Base-by-base conservation (phyloP, 768 basidiomycete species). In the Mycena vulgaris region DNA sequence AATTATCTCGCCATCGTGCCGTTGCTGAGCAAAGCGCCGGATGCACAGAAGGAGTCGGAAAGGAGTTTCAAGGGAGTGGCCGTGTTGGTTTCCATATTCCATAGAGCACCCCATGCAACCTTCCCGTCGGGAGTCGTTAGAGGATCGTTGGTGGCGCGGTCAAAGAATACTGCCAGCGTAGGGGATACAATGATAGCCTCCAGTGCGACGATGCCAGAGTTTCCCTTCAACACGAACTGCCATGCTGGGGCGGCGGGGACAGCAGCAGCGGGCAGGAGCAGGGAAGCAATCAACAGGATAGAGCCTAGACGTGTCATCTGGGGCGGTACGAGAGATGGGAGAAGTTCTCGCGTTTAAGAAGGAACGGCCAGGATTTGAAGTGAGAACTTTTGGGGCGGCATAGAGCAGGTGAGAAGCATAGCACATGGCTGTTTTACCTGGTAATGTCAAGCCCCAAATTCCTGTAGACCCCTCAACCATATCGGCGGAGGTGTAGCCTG, bases 1-100 rank as follows among this genome's bases (percentile, higher is more conserved):
- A 28, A 10, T 19, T 4, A 37, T 59, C 85, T 84, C 53, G 88
- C 79, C 89, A 88, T 90, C 2, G 87, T 88, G 11, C 90, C 90
- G 75, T 90, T 89, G 0, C 84, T 88, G n/a, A 89, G 76, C 2
- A 87, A 81, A 13, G 71, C 63, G 49, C 88, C 81, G 28, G 85
- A 86, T 10, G 90, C 89, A 72, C 89, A 91, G 80, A 91, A 91
- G 0, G 87, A 78, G 78, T 93, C 91, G 13, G 87, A 87, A 42
- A 84, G 70, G 27, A 89, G 80, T 74, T 91, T 86, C 83, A 92
- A 85, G 7, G 89, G 71, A 14, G 84, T 84, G 35, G 83, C 85
- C 23, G 74, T 75, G 73, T 88, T 88, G 16, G 85, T 83, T 39
- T 80, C 79, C 53, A 86, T 74, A 62, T 88, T 84, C 75, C 88